Percentiles rank a stretch among this genome's conserved stretches.
These are phyloP conservation scores for Monilinia polystroma DNA, from an alignment of 2,329 filamentous ascomycete genomes.

Conservation along the genomic window DNA sequence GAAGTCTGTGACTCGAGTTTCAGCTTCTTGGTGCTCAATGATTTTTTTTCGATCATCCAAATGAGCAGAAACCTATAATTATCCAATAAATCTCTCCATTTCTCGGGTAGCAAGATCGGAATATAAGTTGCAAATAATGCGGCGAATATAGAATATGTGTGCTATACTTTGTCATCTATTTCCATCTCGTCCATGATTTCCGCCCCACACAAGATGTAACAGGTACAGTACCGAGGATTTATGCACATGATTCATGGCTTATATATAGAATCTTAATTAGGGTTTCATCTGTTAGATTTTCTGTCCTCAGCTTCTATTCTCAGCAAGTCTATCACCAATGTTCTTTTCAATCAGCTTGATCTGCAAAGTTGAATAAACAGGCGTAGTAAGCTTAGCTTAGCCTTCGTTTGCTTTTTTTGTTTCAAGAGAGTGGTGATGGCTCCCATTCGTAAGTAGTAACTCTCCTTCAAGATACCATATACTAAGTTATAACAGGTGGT, in stretches of 20 bases:
- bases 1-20: background rate
- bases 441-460: background rate
- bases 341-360: background rate
- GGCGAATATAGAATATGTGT: background rate
- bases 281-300: background rate
- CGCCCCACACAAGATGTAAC: background rate
- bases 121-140: background rate
- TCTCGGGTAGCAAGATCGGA: background rate
- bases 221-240: background rate
- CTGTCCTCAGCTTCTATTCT: background rate
- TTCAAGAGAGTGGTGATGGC: background rate
- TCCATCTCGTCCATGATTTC: background rate
- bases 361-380: too few species aligned
- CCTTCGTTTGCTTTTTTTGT: background rate
- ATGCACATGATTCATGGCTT: background rate
- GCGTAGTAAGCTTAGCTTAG: background rate
- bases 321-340: background rate
- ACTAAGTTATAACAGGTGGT: background rate
- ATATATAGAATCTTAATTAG: background rate
- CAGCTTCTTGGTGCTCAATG: background rate
- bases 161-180: background rate
- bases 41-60: background rate
- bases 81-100: background rate
- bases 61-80: background rate
- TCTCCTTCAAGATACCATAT: background rate